These are phyloP conservation scores for Vanrija humicola DNA, from an alignment of 1,284 basidiomycete genomes.

Conservation along the genomic window DNA sequence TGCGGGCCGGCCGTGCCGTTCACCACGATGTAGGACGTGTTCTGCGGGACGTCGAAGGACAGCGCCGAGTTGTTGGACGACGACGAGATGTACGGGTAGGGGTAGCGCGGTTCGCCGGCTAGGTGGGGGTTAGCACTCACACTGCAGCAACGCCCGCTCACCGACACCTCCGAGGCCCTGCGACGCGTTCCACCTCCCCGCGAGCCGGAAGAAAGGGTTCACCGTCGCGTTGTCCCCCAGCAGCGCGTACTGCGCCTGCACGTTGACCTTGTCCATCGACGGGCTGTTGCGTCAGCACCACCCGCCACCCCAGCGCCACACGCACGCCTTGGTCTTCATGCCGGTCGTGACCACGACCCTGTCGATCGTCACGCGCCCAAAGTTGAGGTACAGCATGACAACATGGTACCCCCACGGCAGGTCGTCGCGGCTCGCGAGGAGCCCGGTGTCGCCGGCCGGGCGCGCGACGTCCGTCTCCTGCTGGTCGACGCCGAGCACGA, in stretches of 20 bases:
- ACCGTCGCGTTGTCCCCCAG: not conserved
- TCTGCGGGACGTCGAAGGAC: not conserved
- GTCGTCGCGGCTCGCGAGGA: not conserved
- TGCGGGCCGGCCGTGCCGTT: slow-evolving; percentile 6
- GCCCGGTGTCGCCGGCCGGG: no score
- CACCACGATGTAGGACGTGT: slow-evolving; percentile 1
- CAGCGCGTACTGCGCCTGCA: not conserved
- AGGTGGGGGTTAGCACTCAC: not conserved
- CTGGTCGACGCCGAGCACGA: no score
- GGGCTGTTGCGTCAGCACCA: no score
- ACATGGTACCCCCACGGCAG: slow-evolving; percentile 8
- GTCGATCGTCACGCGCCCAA: not conserved
- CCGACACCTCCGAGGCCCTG: not conserved
- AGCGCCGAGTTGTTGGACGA: not conserved
- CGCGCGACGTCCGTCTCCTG: no score
- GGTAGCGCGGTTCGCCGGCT: not conserved
- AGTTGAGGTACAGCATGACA: slow-evolving; percentile 1
- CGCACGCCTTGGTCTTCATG: not conserved
- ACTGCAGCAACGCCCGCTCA: not conserved
- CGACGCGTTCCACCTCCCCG: not conserved
- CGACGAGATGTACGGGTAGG: no score
- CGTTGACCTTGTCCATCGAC: not conserved
- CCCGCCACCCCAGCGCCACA: not conserved
- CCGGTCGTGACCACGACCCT: not conserved
- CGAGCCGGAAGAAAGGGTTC: slow-evolving; percentile 1